A percentile compares a stretch with the other conserved stretches of the same genome.
Evolutionary conservation across 2,329 filamentous ascomycete species (phyloP).

Genomic region (Curvularia sp.): DNA sequence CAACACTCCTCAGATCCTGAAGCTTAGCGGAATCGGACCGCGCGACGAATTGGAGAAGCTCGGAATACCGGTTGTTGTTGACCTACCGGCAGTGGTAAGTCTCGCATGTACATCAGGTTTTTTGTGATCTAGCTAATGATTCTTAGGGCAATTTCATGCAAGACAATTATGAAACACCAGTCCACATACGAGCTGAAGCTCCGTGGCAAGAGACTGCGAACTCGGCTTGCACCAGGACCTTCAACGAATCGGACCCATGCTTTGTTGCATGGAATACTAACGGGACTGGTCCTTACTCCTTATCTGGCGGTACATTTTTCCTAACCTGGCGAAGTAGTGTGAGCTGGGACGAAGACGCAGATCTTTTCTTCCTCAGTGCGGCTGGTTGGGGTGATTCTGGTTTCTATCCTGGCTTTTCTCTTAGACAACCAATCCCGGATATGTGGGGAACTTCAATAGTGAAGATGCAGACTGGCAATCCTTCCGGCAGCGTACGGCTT

Average conservation of each 20-base stretch:
- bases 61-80: constrained; percentile 57
- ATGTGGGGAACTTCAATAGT: constrained; percentile 24
- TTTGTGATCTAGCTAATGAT: background rate
- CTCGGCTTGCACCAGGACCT: background rate
- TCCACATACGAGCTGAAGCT: background rate
- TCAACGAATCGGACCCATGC: constrained; percentile 1
- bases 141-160: constrained; percentile 1
- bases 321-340: background rate
- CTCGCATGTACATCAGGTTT: background rate
- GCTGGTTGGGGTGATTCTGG: constrained; percentile 12
- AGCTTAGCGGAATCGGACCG: constrained; percentile 68
- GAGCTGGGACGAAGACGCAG: constrained; percentile 30
- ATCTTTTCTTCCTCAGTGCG: constrained; percentile 27
- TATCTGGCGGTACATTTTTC: background rate
- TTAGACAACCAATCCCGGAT: constrained; percentile 29
- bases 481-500: constrained; percentile 64
- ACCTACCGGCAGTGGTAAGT: constrained; percentile 6
- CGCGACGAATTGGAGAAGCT: constrained; percentile 58
- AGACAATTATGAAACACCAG: constrained; percentile 4
- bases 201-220: background rate
- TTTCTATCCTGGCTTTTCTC: constrained; percentile 29
- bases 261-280: background rate
- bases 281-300: constrained; percentile 1
- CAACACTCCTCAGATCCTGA: constrained; percentile 68
- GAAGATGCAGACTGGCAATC: constrained; percentile 5